Conservation (phyloP, 2,329 filamentous ascomycete genomes). For the Emydomyces testavorans region DNA sequence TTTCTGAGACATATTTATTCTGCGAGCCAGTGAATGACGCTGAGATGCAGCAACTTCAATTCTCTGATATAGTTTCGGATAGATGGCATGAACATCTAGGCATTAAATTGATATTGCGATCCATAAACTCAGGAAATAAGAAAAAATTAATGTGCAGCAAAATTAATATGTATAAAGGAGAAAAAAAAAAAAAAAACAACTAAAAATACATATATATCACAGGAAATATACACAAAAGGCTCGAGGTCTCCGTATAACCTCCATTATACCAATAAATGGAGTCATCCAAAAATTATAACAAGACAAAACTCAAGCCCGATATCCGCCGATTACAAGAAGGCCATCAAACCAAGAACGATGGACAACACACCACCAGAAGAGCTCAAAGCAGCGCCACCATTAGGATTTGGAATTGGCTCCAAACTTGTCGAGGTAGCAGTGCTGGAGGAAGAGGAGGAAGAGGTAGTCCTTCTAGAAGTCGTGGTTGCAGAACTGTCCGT, state of each 20-base stretch:
- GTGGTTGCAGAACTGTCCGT: neutral
- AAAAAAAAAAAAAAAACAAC: neutral
- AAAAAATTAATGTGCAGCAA: too few relatives aligned
- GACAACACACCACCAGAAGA: slow-evolving; percentile 13
- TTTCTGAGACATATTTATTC: neutral
- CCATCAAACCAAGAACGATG: slow-evolving; percentile 14
- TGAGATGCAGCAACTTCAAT: too few relatives aligned
- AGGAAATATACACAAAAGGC: neutral
- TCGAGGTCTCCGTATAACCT: neutral
- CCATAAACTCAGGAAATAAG: too few relatives aligned
- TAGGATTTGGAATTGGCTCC: slow-evolving; percentile 12
- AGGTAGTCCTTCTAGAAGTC: neutral
- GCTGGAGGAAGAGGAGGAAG: neutral
- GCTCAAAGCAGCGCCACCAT: slow-evolving; percentile 14
- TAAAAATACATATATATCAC: too few relatives aligned
- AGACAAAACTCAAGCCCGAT: neutral
- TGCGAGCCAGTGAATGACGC: too few relatives aligned
- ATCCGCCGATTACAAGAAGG: slow-evolving; percentile 12
- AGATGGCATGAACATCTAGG: too few relatives aligned
- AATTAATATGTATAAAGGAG: slow-evolving; percentile 3
- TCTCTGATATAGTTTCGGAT: too few relatives aligned
- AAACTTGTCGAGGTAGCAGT: slow-evolving; percentile 4
- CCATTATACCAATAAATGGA: too few relatives aligned
- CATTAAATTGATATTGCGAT: too few relatives aligned
- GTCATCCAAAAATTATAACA: neutral